A percentile compares a stretch with the other conserved stretches of the same genome.
These are phyloP conservation scores for Phytophthora constricta DNA, from an alignment of 352 stramenopile species.

Conservation along the genomic window DNA sequence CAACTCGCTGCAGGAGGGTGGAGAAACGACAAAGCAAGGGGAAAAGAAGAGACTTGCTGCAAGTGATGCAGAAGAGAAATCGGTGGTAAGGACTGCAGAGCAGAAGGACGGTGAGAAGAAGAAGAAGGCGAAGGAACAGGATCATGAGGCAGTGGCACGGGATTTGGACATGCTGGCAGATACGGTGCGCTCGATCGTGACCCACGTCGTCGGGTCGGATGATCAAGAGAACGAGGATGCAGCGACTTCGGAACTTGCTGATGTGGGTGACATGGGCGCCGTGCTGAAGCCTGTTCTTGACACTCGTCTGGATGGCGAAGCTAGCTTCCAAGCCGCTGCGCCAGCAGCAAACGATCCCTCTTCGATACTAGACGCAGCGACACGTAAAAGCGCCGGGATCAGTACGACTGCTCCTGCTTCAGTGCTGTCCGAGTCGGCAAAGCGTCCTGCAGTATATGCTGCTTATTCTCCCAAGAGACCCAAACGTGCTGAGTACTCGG, in stretches of 20 bases:
- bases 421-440: not conserved
- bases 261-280: not conserved
- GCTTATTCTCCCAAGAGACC: slow-evolving; percentile 21
- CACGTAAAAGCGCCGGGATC: not conserved
- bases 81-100: not conserved
- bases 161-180: slow-evolving; percentile 70
- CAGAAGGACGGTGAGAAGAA: not conserved
- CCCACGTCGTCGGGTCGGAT: slow-evolving; percentile 28
- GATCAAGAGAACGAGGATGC: not conserved
- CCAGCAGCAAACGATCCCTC: not conserved
- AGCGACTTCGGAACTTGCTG: not conserved
- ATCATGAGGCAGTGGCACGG: slow-evolving; percentile 23
- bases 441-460: not conserved
- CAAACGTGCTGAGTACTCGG: slow-evolving; percentile 65
- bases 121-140: slow-evolving; percentile 4
- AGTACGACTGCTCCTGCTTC: no score
- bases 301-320: not conserved
- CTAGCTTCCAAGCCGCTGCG: not conserved
- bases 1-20: not conserved
- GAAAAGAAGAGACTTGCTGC: not conserved
- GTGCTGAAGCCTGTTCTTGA: no score
- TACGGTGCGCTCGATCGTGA: slow-evolving; percentile 63
- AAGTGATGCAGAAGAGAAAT: no score
- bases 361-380: not conserved
- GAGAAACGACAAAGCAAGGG: not conserved